Base-by-base conservation (phyloP, 768 basidiomycete species). In the Leucocoprinus sp. region DNA sequence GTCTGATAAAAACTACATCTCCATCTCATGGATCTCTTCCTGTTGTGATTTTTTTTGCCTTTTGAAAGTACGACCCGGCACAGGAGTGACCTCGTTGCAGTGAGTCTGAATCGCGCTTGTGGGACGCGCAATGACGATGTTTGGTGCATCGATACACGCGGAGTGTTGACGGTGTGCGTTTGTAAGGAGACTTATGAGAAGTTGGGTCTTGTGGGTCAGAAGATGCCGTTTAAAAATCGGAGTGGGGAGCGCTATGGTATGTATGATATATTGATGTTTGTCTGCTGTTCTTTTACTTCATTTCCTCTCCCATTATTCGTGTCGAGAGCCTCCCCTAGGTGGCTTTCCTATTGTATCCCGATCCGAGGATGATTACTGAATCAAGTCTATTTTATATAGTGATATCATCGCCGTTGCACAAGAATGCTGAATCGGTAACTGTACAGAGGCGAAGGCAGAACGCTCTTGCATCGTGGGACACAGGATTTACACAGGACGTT, bases 71-170 rank as follows among this genome's bases (percentile, higher is more conserved):
- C 27, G 23, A n/a, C 3, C 22, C 14, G 29, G 14, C 5, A 35
- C 21, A 31, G 15, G 39, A 77, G 74, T 22, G 52, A 55, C 3
- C 52, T 75, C 33, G 60, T 68, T 23, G 62, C 68, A 29, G 47
- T 75, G 14, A 67, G 66, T 48, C 48, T 56, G 3, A 52, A 60
- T n/a, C 39, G 29, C 3, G 18, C n/a, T 6, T 7, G 15, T 27
- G 31, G n/a, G 19, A 54, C 57, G 26, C 50, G 59, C 24, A 55
- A 55, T 4, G 74, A 78, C 23, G 82, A 84, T 49, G 69, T 68
- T 2, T 88, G 86, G 85, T 83, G 80, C 54, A 65, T 85, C 45
- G 83, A 86, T 54, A 65, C 70, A 2, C 72, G 80, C 14, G 78
- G 80, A 3, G 52, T 78, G 35, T 59, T 87, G 48, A 78, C 78